Conservation (phyloP, 768 basidiomycete genomes). For the Neoboletus brunneissimus region DNA sequence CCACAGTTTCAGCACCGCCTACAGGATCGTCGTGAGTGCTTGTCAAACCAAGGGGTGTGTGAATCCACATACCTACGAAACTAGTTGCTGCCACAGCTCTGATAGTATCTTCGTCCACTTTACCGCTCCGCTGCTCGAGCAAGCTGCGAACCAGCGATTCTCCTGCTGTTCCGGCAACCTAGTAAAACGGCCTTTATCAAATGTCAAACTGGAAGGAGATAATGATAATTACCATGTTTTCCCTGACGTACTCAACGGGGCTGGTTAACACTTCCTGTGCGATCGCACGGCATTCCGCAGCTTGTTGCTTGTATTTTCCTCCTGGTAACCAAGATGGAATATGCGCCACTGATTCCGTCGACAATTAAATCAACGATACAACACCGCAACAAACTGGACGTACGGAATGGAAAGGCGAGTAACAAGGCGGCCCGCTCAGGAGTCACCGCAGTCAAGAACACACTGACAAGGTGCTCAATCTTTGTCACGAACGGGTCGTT, state of each 20-base stretch:
- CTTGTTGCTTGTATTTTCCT: constrained; percentile 21
- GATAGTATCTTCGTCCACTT: constrained; percentile 10
- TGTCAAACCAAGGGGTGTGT: background rate
- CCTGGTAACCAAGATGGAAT: constrained; percentile 37
- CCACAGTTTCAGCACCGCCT: constrained; percentile 30
- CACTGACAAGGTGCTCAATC: constrained; percentile 6
- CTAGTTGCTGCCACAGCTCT: constrained; percentile 24
- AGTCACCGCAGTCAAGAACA: constrained; percentile 16
- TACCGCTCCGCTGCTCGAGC: background rate
- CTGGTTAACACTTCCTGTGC: constrained; percentile 22
- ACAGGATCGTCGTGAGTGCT: background rate
- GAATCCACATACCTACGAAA: constrained; percentile 20
- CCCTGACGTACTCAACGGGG: constrained; percentile 22
- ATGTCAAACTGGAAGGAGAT: background rate
- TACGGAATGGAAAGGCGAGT: constrained; percentile 27
- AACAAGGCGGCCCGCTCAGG: constrained; percentile 24
- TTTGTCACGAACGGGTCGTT: constrained; percentile 29
- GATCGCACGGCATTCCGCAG: constrained; percentile 16
- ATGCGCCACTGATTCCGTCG: constrained; percentile 14
- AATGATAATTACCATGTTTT: constrained; percentile 21
- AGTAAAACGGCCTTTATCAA: background rate
- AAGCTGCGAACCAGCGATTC: constrained; percentile 22
- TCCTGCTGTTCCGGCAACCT: constrained; percentile 20
- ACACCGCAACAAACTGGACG: background rate
- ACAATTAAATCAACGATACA: background rate